Evolutionary conservation across 495 filamentous ascomycete genomes (phyloP).

Genomic region (Saxispiralis lemnorum): DNA sequence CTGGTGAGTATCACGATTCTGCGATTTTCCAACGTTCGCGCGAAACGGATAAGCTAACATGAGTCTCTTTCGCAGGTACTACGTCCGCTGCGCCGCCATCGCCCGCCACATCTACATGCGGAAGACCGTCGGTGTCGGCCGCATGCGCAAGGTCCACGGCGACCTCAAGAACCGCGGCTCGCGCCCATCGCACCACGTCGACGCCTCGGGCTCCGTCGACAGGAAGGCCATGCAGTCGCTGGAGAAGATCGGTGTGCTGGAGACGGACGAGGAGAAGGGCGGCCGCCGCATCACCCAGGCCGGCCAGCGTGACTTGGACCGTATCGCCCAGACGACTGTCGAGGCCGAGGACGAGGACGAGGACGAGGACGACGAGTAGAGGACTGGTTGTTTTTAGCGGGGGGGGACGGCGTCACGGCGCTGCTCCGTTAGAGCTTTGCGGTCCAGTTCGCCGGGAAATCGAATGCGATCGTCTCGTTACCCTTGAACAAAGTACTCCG

Average conservation of each 20-base stretch:
- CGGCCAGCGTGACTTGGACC: constrained; percentile 97
- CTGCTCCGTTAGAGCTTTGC: not conserved
- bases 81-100: constrained; percentile 87
- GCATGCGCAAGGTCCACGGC: constrained; percentile 83
- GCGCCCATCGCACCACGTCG: constrained; percentile 82
- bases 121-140: constrained; percentile 95
- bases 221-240: constrained; percentile 89
- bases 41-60: not conserved
- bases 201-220: constrained; percentile 86
- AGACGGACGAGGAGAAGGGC: constrained; percentile 92
- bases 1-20: constrained; percentile 38
- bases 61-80: constrained; percentile 44
- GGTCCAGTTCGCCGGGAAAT: no score
- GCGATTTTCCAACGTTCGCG: not conserved
- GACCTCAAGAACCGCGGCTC: constrained; percentile 90
- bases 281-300: constrained; percentile 90
- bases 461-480: no score
- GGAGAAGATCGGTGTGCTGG: constrained; percentile 96
- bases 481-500: no score
- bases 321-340: constrained; percentile 60
- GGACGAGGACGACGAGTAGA: constrained; percentile 30
- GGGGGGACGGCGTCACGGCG: constrained; percentile 4
- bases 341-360: constrained; percentile 54
- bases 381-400: not conserved
- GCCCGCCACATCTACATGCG: constrained; percentile 97